Conservation (phyloP, 2,329 filamentous ascomycete species). For the Aspergillus brunneoviolaceus region DNA sequence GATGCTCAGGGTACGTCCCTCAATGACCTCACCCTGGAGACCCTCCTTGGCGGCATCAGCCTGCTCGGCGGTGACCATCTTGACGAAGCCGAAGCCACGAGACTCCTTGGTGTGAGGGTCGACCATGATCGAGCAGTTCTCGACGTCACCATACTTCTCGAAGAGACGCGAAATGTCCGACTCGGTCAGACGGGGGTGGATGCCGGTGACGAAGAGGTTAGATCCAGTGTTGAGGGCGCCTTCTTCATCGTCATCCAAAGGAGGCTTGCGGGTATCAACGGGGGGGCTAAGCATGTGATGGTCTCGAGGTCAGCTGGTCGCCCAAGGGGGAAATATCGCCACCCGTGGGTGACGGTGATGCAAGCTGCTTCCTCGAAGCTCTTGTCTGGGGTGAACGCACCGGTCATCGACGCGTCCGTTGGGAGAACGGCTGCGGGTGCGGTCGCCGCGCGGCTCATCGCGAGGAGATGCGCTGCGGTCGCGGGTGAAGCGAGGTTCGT, state of each 20-base stretch:
- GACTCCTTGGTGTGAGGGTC: slow-evolving; percentile 98
- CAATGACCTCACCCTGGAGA: slow-evolving; percentile 89
- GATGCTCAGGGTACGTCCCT: slow-evolving; percentile 94
- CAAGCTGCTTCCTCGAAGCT: background rate
- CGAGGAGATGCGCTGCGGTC: slow-evolving; percentile 67
- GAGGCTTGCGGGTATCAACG: slow-evolving; percentile 46
- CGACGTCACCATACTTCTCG: slow-evolving; percentile 97
- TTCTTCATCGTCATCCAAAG: slow-evolving; percentile 60
- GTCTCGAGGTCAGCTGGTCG: background rate
- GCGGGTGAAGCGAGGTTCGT: slow-evolving; percentile 65
- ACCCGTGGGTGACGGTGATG: background rate
- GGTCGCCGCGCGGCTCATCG: slow-evolving; percentile 53
- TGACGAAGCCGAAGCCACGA: slow-evolving; percentile 97
- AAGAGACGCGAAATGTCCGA: slow-evolving; percentile 91
- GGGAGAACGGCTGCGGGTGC: slow-evolving; percentile 65
- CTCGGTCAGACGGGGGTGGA: slow-evolving; percentile 88
- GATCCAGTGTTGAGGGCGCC: slow-evolving; percentile 88
- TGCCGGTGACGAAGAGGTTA: slow-evolving; percentile 98
- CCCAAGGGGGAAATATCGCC: background rate
- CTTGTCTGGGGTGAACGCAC: slow-evolving; percentile 34
- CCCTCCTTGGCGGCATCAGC: slow-evolving; percentile 96
- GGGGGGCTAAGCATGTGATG: slow-evolving; percentile 34
- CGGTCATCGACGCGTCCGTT: slow-evolving; percentile 57
- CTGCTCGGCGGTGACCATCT: slow-evolving; percentile 94
- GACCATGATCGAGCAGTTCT: slow-evolving; percentile 99